Base-by-base conservation (phyloP, 352 stramenopile species). In the Globisporangium ultimum region DNA sequence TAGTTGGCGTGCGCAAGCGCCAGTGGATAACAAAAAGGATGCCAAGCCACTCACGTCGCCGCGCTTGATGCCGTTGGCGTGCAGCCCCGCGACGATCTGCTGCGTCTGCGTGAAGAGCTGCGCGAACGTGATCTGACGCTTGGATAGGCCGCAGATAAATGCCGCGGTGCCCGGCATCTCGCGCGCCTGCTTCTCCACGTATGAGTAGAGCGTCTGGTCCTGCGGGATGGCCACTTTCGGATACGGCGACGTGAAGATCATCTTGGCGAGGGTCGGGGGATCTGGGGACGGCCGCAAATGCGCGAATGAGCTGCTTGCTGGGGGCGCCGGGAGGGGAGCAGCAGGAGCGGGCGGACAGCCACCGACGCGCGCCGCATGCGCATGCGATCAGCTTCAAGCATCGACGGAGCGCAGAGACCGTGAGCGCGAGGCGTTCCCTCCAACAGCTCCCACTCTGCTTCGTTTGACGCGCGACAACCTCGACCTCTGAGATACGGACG, bases 201-300 rank as follows among this genome's bases (percentile, higher is more conserved):
- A 60, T 22, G 74, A 66, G 70, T 69, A 85, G 51, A 85, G 64
- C 3, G 48, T 70, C 6, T 59, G 54, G 54, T 80, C 67, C 21
- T 67, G 43, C 18, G 69, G 72, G 32, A 80, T 62, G 45, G 51
- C 17, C 0, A 78, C 20, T 24, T 47, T 57, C 11, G 50, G 55
- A 53, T 69, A 68, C 17, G 61, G 68, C n/a, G 74, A 80, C 49
- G 45, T 66, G 64, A 71, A 84, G 60, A 79, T 74, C 69, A 72
- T 80, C 11, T 13, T 43, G n/a, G n/a, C n/a, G 24, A 32, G 38
- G 11, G 3, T 8, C 10, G 38, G 38, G 10, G 38, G 2, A 8
- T 10, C 3, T 43, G 14, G 3, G 10, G 38, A 17, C 8, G 38
- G 38, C 10, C 14, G 38, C 38, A 43, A 43, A 43, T 43, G 38